Percentiles rank a stretch among this genome's conserved stretches.
Evolutionary conservation across 768 basidiomycete genomes (phyloP).

Genomic region (Amanita thiersii): DNA sequence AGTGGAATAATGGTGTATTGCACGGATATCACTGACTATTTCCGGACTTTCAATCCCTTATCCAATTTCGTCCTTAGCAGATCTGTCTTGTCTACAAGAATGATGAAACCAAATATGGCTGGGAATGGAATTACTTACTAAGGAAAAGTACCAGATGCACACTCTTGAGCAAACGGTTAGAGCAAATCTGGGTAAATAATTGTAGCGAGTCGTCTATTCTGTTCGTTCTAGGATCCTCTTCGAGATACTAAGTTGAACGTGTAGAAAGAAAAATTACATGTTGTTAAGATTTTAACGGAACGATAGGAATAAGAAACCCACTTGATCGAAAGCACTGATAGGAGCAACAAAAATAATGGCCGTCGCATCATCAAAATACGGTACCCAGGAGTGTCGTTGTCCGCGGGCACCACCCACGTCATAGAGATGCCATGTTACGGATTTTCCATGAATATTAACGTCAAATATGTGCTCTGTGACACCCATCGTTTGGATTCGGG

Average conservation of each 20-base stretch:
- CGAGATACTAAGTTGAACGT: slow-evolving; percentile 52
- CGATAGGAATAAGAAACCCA: slow-evolving; percentile 14
- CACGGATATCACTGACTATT: slow-evolving; percentile 51
- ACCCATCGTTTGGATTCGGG: slow-evolving; percentile 88
- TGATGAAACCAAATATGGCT: slow-evolving; percentile 9
- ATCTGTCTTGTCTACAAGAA: slow-evolving; percentile 62
- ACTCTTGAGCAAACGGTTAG: slow-evolving; percentile 70
- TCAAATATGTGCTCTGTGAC: slow-evolving; percentile 81
- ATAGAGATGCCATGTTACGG: slow-evolving; percentile 66
- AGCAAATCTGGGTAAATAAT: slow-evolving; percentile 79
- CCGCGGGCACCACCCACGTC: slow-evolving; percentile 69
- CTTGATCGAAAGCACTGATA: slow-evolving; percentile 75
- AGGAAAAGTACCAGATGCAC: slow-evolving; percentile 54
- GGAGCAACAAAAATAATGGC: slow-evolving; percentile 79
- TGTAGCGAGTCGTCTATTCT: slow-evolving; percentile 86
- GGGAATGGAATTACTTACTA: slow-evolving; percentile 27
- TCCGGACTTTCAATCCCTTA: slow-evolving; percentile 59
- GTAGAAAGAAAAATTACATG: not conserved
- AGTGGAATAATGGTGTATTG: not conserved
- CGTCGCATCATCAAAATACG: slow-evolving; percentile 68
- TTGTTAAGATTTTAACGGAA: not conserved
- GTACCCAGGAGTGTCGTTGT: slow-evolving; percentile 74
- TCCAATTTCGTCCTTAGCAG: slow-evolving; percentile 67
- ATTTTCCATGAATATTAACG: slow-evolving; percentile 70
- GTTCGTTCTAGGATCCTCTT: slow-evolving; percentile 81